Conservation (phyloP, 257 asterid species). For the Plantago elongata region DNA sequence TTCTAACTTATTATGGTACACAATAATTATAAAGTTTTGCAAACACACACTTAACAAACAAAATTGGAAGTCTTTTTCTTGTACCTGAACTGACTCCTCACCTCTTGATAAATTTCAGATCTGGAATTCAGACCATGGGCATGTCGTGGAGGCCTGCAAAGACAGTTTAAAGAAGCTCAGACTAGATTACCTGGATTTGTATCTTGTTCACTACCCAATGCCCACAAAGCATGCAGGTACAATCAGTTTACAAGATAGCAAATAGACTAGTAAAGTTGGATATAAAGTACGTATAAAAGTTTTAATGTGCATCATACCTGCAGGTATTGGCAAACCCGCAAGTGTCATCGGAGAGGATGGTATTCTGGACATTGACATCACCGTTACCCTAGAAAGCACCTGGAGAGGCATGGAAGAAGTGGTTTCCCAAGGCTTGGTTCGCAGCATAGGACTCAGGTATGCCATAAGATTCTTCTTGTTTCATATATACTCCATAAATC, state of each 20-base stretch:
- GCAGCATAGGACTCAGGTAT: constrained; percentile 17
- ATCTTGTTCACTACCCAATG: constrained; percentile 21
- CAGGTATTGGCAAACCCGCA: constrained; percentile 13
- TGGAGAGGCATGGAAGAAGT: constrained; percentile 17
- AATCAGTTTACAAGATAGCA: neutral
- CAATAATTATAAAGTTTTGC: no score
- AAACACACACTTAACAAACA: neutral
- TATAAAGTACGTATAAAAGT: neutral
- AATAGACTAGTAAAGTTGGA: neutral
- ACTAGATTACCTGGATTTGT: constrained; percentile 17
- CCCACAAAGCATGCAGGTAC: constrained; percentile 15
- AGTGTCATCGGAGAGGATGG: constrained; percentile 10
- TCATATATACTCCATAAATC: neutral
- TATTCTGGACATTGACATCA: constrained; percentile 8
- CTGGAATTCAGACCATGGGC: constrained; percentile 25
- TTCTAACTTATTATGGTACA: no score
- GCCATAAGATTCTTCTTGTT: neutral
- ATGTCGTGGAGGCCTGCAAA: constrained; percentile 23
- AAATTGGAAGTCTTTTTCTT: neutral
- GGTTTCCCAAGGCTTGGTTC: constrained; percentile 9
- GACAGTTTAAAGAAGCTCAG: constrained; percentile 22
- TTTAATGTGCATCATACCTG: neutral
- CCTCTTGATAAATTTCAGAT: constrained; percentile 12
- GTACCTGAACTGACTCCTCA: neutral
- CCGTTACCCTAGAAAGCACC: neutral